Evolutionary conservation across 2,329 filamentous ascomycete species (phyloP).

Genomic region (Penicillium nordicum): DNA sequence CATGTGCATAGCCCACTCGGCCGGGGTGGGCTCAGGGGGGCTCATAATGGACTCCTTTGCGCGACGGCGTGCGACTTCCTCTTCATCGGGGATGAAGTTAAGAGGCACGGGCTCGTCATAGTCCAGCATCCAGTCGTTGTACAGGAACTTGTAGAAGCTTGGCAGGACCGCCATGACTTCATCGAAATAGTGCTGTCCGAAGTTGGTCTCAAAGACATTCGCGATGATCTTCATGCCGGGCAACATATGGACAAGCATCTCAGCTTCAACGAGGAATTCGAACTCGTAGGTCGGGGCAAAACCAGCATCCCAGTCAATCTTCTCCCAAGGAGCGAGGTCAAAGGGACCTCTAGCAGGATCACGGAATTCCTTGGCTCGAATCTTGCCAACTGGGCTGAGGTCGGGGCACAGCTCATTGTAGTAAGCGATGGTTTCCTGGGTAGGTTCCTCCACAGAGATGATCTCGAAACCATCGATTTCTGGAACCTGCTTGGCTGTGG

Average conservation of each 20-base stretch:
- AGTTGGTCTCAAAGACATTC: slow-evolving; percentile 55
- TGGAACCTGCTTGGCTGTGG: slow-evolving; percentile 44
- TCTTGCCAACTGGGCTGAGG: slow-evolving; percentile 52
- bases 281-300: slow-evolving; percentile 32
- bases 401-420: slow-evolving; percentile 44
- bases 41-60: not conserved
- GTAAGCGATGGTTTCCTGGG: slow-evolving; percentile 46
- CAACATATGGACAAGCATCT: slow-evolving; percentile 55
- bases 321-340: slow-evolving; percentile 36
- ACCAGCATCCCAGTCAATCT: slow-evolving; percentile 22
- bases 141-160: slow-evolving; percentile 62
- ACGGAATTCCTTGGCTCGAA: slow-evolving; percentile 52
- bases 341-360: slow-evolving; percentile 41
- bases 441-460: slow-evolving; percentile 48
- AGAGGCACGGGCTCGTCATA: slow-evolving; percentile 58
- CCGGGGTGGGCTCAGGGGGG: not conserved
- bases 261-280: slow-evolving; percentile 66
- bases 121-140: slow-evolving; percentile 65
- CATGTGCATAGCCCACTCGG: not conserved
- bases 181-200: slow-evolving; percentile 64
- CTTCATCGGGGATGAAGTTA: not conserved
- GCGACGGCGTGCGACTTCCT: not conserved
- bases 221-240: slow-evolving; percentile 63
- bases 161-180: slow-evolving; percentile 54
- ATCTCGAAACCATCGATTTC: slow-evolving; percentile 62